Evolutionary conservation across 495 filamentous ascomycete species (phyloP), one percentile per base, ranked within the genome.

Genomic region (Lindgomyces ingoldianus): DNA sequence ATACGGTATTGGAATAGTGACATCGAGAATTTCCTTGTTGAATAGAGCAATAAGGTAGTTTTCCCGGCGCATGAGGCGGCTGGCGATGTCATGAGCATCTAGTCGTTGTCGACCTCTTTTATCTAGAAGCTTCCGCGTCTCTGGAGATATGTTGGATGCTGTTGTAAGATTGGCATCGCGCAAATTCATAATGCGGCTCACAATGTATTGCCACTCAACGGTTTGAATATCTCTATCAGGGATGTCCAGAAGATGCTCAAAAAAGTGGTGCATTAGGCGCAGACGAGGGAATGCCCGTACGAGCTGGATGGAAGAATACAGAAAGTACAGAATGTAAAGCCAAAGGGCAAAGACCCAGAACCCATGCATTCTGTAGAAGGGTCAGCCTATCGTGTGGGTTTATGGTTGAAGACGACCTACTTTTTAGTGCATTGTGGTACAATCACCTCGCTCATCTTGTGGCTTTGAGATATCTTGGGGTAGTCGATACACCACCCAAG

Each of bases 21-120:
- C 80, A 74, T 98, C 88, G 30, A 98, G 74, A 29, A 97, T 85
- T 41, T 97, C 93, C 74, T 98, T 98, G 76, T 98, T 98, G 76
- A 97, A 89, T 52, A 98, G 73, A 10, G 95, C 94, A 71, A 98
- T 97, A 65, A 96, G 78, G 67, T 96, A 98, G 70, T 98, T 98
- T 61, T 96, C 94, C 71, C 89, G 87, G 66, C 94, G 88, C 94
- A 98, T 98, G 50, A 98, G 75, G 48, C 94, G 87, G 72, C 97
- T 98, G 8, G 94, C 95, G 74, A 98, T 96, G 73, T 96, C 93
- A 66, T 96, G 90, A 3, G 94, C 94, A 77, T 98, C 94, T 75
- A 98, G 88, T 52, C 94, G 83, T 77, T 98, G 90, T 74, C 97
- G 96, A 19, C 94, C 96, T 68, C 93, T 91, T 66, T 83, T 90